A percentile compares a stretch with the other conserved stretches of the same genome.
Conservation (phyloP, 2,329 filamentous ascomycete genomes). For the Xylariomycetidae sp. region DNA sequence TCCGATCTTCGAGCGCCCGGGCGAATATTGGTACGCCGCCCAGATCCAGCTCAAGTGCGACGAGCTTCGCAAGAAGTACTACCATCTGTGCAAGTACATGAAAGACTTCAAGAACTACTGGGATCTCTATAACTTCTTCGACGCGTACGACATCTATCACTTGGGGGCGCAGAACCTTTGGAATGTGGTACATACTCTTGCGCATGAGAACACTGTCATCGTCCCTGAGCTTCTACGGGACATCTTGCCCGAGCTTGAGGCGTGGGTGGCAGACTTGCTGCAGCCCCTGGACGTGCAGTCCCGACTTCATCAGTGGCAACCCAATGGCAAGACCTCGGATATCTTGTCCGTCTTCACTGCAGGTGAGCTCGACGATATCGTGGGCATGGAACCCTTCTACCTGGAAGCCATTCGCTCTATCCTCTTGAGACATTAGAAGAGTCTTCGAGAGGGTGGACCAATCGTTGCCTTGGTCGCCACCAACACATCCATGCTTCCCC, state of each 20-base stretch:
- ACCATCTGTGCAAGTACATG: conserved; percentile 9
- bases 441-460: conserved; percentile 7
- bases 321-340: conserved; percentile 4
- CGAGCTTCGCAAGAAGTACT: conserved; percentile 10
- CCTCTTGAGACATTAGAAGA: conserved; percentile 7
- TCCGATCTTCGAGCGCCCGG: conserved; percentile 22
- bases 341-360: conserved; percentile 12
- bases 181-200: conserved; percentile 37
- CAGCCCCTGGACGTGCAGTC: conserved; percentile 2
- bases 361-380: conserved; percentile 9
- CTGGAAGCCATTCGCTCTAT: conserved; percentile 9
- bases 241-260: conserved; percentile 10
- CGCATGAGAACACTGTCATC: conserved; percentile 34
- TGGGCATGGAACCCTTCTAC: conserved; percentile 10
- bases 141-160: conserved; percentile 40
- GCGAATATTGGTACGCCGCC: conserved; percentile 32
- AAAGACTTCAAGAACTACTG: conserved; percentile 24
- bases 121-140: conserved; percentile 43
- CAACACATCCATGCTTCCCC: too few species aligned
- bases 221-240: conserved; percentile 23
- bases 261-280: conserved; percentile 11
- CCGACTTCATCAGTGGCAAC: conserved; percentile 16
- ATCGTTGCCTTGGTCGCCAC: not conserved
- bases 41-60: conserved; percentile 26
- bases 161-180: conserved; percentile 43